Evolutionary conservation across 306 rosid genomes (phyloP).

Genomic region (Medicago lupulina): DNA sequence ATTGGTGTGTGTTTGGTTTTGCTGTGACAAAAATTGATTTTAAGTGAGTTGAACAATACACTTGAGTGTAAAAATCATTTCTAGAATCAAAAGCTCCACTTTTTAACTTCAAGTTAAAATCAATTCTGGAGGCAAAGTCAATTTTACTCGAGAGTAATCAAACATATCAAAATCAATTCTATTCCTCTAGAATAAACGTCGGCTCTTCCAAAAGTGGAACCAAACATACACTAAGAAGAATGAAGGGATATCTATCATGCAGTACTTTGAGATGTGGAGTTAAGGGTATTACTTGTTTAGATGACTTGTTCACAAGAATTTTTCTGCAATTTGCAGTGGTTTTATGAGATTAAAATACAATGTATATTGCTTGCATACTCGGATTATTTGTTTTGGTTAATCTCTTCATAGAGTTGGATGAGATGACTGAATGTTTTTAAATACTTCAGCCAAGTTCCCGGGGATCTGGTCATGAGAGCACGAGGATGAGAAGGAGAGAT

Average conservation of each 20-base stretch:
- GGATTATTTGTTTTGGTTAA: conserved; percentile 7
- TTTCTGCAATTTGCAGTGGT: conserved; percentile 22
- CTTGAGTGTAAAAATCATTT: no score
- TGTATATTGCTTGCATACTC: neutral
- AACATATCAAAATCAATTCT: no score
- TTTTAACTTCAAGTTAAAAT: no score
- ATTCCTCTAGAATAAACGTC: no score
- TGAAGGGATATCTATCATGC: conserved; percentile 12
- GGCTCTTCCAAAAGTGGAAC: neutral
- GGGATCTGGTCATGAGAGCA: conserved; percentile 61
- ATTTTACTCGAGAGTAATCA: neutral
- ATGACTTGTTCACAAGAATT: neutral
- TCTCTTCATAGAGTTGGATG: conserved; percentile 9
- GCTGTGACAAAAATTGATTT: no score
- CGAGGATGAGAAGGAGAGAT: conserved; percentile 53
- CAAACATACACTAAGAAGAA: no score
- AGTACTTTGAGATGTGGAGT: neutral
- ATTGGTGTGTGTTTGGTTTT: neutral
- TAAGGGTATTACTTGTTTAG: conserved; percentile 3
- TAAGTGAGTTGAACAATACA: no score
- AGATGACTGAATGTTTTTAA: conserved; percentile 38
- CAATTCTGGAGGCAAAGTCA: no score
- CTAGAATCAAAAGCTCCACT: no score
- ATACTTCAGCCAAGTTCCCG: conserved; percentile 56
- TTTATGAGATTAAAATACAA: neutral